Percentiles rank a stretch among this genome's conserved stretches.
These are phyloP conservation scores for Fusarium udum DNA, from an alignment of 2,329 filamentous ascomycete species.

Conservation along the genomic window DNA sequence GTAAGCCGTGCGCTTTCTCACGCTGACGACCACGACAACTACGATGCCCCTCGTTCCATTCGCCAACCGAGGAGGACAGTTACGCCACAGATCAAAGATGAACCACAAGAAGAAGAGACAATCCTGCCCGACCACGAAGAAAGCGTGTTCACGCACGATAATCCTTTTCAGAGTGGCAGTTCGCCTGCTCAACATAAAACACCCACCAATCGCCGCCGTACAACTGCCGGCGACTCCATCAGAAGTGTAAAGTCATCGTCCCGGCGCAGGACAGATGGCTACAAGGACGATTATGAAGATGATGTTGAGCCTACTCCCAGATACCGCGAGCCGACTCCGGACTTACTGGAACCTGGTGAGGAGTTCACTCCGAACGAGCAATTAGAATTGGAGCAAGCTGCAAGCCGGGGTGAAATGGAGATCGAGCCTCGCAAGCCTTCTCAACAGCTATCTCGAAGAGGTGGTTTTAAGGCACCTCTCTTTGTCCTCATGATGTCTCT, in stretches of 20 bases:
- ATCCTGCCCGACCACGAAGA: constrained; percentile 52
- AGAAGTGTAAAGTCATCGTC: constrained; percentile 55
- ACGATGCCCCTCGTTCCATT: constrained; percentile 51
- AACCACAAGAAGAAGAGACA: constrained; percentile 55
- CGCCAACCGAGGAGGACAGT: constrained; percentile 62
- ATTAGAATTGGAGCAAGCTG: constrained; percentile 78
- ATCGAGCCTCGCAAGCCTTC: constrained; percentile 56
- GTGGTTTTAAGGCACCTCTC: constrained; percentile 70
- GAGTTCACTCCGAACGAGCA: constrained; percentile 95
- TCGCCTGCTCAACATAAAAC: constrained; percentile 67
- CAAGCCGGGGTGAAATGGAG: constrained; percentile 60
- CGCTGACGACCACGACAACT: constrained; percentile 58
- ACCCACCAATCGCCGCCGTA: constrained; percentile 60
- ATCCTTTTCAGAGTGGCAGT: constrained; percentile 88
- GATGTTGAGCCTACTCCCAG: constrained; percentile 45
- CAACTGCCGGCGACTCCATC: constrained; percentile 54
- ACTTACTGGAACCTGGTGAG: constrained; percentile 74
- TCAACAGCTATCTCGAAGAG: constrained; percentile 48
- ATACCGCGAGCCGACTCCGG: constrained; percentile 47
- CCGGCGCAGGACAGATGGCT: constrained; percentile 54
- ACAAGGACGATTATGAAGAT: constrained; percentile 45
- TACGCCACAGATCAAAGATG: constrained; percentile 63
- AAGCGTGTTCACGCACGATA: constrained; percentile 85
- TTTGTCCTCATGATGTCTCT: constrained; percentile 76
- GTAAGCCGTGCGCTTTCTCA: constrained; percentile 64